phyloP scores from a whole-genome alignment of 164 flowering plant species.

The Vitis amurensis region DNA sequence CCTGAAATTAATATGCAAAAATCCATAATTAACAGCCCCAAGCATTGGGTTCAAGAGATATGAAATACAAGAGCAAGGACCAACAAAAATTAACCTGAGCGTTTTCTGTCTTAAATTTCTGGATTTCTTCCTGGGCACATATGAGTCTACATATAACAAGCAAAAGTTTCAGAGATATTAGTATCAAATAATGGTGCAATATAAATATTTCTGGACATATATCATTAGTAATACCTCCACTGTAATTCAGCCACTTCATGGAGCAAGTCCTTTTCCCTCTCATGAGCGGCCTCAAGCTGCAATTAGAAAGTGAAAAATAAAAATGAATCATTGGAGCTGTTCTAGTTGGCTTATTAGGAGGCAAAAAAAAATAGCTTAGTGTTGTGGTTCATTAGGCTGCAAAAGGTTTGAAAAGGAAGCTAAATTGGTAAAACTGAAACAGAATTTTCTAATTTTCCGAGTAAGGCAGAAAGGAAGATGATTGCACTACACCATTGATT shows the following conservation, averaged over 20 bases:
- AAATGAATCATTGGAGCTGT: no score
- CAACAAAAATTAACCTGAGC: conserved; percentile 31
- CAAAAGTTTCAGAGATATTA: background rate
- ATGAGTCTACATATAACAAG: conserved; percentile 48
- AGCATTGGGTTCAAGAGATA: background rate
- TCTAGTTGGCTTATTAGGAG: no score
- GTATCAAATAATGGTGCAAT: background rate
- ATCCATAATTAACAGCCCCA: background rate
- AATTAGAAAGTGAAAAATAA: background rate
- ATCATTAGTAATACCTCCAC: conserved; percentile 52
- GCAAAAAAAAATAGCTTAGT: no score
- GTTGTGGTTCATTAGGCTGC: no score
- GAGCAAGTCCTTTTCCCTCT: conserved; percentile 72
- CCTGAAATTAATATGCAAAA: background rate
- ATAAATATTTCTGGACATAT: background rate
- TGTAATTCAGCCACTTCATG: conserved; percentile 72
- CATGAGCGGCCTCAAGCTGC: conserved; percentile 83
- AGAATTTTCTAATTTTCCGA: no score
- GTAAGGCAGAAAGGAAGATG: no score
- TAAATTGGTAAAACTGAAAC: no score
- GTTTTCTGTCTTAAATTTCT: conserved; percentile 55
- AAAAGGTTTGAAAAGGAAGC: no score
- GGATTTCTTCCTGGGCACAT: conserved; percentile 67
- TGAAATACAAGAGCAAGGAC: background rate
- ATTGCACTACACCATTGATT: no score